Conservation (phyloP, 306 rosid genomes). For the Casuarina cunninghamiana region DNA sequence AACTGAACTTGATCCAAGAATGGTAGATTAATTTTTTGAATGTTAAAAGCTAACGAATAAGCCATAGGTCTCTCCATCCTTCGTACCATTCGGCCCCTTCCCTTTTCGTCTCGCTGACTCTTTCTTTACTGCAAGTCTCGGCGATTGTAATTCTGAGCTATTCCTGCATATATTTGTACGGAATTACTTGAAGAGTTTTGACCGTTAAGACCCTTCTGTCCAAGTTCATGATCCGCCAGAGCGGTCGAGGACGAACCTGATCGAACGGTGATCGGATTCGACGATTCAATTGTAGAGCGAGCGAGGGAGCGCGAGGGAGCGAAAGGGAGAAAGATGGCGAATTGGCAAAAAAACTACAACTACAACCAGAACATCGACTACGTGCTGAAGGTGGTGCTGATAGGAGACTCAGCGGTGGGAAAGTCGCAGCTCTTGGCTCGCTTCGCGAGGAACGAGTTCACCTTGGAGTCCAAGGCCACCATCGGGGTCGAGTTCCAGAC, state of each 20-base stretch:
- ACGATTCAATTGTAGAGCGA: background rate
- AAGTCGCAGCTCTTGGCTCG: conserved; percentile 88
- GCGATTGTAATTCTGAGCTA: background rate
- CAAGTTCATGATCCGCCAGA: background rate
- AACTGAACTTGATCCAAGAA: too few relatives aligned
- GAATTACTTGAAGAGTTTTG: too few relatives aligned
- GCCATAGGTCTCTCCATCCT: background rate
- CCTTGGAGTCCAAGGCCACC: conserved; percentile 77
- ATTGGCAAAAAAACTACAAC: conserved; percentile 42
- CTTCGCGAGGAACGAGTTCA: conserved; percentile 72
- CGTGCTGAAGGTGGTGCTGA: conserved; percentile 82
- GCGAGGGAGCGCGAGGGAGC: too few relatives aligned
- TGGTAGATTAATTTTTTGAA: too few relatives aligned
- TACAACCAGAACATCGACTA: conserved; percentile 80
- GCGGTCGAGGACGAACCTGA: background rate
- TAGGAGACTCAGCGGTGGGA: conserved; percentile 94
- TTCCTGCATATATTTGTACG: too few relatives aligned
- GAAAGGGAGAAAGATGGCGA: conserved; percentile 44
- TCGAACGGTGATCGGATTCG: background rate
- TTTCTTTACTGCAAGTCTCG: background rate
- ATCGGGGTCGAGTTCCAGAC: conserved; percentile 95
- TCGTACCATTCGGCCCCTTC: background rate
- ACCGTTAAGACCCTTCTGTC: too few relatives aligned
- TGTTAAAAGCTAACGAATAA: background rate
- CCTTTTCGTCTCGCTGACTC: background rate